Evolutionary conservation across 495 filamentous ascomycete genomes (phyloP), one percentile per base, ranked within the genome.

Genomic region (Wilcoxina mikolae): DNA sequence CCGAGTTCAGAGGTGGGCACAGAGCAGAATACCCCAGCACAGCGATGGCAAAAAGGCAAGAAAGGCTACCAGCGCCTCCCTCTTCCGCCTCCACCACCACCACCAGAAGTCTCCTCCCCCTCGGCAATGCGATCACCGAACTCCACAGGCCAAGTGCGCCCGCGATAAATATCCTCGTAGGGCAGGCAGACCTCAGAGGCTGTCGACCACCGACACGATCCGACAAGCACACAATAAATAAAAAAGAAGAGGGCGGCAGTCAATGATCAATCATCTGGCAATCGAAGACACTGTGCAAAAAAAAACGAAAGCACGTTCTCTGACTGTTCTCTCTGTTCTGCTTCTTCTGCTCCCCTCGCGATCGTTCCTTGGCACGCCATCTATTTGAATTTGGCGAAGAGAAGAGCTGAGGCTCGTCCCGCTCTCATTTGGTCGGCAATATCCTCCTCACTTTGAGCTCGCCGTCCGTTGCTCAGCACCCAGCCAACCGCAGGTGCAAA

Each of bases 81-180:
- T 10, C 11, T 44, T 22, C 9, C 11, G 41, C 9, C 7, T n/a
- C 11, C 41, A 17, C 41, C 41, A 5, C 41, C 41, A 5, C 7
- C 7, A 35, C 7, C 7, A 15, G 7, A 35, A 35, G 31, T 35
- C 7, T 7, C 41, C 18, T n/a, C 31, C 31, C n/a, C 43, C 43
- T 46, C 43, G 43, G 43, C 43, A 46, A 2, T 20, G 43, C 15
- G 43, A 17, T 46, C 43, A 46, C 43, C 43, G 43, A 46, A 24
- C n/a, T 7, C 7, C 41, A 20, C 11, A 44, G 18, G 20, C 11
- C n/a, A 17, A 46, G 43, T 18, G 43, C 43, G 22, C 15, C 43
- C 11, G 22, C 15, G 22, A 24, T 24, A 18, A 17, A 17, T 46
- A 46, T 2, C 43, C 43, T 11, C n/a, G 43, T 46, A 46, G 22